Base-by-base conservation (phyloP, 345 rosid species). In the Gossypium anomalum region DNA sequence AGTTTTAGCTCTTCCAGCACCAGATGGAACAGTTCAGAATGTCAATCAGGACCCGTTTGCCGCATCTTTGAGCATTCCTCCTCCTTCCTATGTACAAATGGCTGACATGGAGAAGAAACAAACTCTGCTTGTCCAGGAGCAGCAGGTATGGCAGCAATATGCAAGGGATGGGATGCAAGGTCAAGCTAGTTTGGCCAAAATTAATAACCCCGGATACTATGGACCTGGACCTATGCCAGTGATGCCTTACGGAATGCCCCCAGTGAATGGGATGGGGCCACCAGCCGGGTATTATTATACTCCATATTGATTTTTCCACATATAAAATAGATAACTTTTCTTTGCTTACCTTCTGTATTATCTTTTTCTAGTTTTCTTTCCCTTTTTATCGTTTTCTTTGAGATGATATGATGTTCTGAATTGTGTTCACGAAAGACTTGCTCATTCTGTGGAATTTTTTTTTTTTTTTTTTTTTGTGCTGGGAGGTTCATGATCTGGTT, bases 31-130 rank as follows among this genome's bases (percentile, higher is more conserved):
- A 1, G 89, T 91, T 72, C 85, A 85, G 81, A 64, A 79, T 3
- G 83, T 89, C 60, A 91, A 91, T 82, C 89, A 85, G 80, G 97
- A 91, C 77, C 97, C 94, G 0, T 91, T 91, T 3, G 86, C 94
- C 1, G 97, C 97, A 49, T 91, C 94, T 0, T 63, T 82, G 76
- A 72, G 56, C 66, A 29, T 91, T 11, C 92, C 94, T 0, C 92
- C 97, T 70, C 97, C 97, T 59, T 86, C 97, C 0, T 91, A 91
- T 44, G 94, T 91, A 64, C 97, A 91, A 77, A 91, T 91, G 91
- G 78, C 88, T 23, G 97, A 91, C 53, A 91, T 91, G 92, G 97
- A 91, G 80, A 88, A 88, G 78, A 91, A 91, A 80, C 97, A 91
- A 67, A 77, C 80, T 13, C 72, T 88, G 43, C 75, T 92, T 52